phyloP scores from a whole-genome alignment of 768 basidiomycete genomes.

The Boletus patriciae region DNA sequence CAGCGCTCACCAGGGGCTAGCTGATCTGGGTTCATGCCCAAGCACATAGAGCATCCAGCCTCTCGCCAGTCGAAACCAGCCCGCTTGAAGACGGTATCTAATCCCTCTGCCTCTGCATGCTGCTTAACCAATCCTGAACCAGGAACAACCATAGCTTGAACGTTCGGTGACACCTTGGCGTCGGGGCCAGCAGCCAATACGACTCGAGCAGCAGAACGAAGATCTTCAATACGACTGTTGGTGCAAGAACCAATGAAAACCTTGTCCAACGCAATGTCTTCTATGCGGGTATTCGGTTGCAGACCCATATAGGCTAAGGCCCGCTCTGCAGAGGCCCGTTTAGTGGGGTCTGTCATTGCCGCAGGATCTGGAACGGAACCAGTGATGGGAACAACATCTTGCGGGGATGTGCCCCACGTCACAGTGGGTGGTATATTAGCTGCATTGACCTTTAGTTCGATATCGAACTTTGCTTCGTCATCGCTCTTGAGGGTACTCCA shows the following conservation, averaged over 20 bases:
- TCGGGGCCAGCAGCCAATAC: conserved; percentile 71
- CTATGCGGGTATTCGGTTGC: conserved; percentile 71
- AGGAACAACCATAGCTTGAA: conserved; percentile 89
- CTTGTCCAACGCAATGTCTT: conserved; percentile 80
- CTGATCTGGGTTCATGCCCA: conserved; percentile 96
- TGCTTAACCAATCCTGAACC: conserved; percentile 89
- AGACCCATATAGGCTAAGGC: conserved; percentile 89
- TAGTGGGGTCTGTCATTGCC: conserved; percentile 59
- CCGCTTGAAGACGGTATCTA: conserved; percentile 82
- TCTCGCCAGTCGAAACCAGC: conserved; percentile 96
- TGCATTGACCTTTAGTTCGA: conserved; percentile 75
- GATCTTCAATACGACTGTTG: conserved; percentile 91
- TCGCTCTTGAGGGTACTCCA: conserved; percentile 82
- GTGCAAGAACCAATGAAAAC: conserved; percentile 95
- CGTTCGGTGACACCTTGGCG: conserved; percentile 68
- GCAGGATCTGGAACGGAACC: conserved; percentile 78
- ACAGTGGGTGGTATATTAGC: conserved; percentile 87
- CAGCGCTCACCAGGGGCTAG: conserved; percentile 80
- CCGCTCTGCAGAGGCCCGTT: conserved; percentile 68
- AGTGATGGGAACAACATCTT: conserved; percentile 83
- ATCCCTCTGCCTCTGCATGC: conserved; percentile 86
- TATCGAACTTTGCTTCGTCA: conserved; percentile 81
- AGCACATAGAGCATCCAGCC: conserved; percentile 94
- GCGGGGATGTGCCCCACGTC: conserved; percentile 92
- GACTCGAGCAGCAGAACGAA: conserved; percentile 78